A percentile compares a stretch with the other conserved stretches of the same genome.
Evolutionary conservation across 2,329 filamentous ascomycete species (phyloP).

Genomic region (Pyricularia pennisetigena): DNA sequence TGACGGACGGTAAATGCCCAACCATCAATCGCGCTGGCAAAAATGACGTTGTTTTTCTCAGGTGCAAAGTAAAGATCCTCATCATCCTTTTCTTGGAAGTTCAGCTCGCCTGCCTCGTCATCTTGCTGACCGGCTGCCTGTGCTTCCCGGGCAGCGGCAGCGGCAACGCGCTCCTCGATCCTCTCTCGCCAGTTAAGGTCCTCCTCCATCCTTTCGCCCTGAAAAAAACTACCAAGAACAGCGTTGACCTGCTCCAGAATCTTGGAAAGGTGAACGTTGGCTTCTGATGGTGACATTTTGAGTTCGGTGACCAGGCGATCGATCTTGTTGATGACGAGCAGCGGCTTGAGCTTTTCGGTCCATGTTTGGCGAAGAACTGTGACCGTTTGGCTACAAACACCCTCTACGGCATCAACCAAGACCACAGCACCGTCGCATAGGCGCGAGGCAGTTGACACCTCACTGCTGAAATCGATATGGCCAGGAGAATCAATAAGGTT

Average conservation of each 20-base stretch:
- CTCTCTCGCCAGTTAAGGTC: constrained; percentile 91
- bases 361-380: constrained; percentile 92
- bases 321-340: constrained; percentile 97
- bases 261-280: constrained; percentile 80
- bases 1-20: constrained; percentile 97
- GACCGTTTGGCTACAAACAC: constrained; percentile 96
- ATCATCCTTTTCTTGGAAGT: constrained; percentile 86
- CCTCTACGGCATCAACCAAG: constrained; percentile 91
- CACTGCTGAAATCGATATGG: constrained; percentile 97
- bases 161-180: constrained; percentile 77
- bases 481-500: constrained; percentile 97
- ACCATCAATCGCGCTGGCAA: constrained; percentile 94
- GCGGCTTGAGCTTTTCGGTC: constrained; percentile 88
- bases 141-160: constrained; percentile 39
- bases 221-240: constrained; percentile 93
- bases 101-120: constrained; percentile 43
- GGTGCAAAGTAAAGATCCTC: constrained; percentile 97
- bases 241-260: constrained; percentile 94
- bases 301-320: constrained; percentile 89
- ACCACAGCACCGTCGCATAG: constrained; percentile 92
- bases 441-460: constrained; percentile 90
- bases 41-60: constrained; percentile 98
- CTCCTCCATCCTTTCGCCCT: constrained; percentile 97
- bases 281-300: constrained; percentile 84
- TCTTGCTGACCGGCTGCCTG: constrained; percentile 37